Base-by-base conservation (phyloP, 2,329 filamentous ascomycete species). In the Cladosporium velox region DNA sequence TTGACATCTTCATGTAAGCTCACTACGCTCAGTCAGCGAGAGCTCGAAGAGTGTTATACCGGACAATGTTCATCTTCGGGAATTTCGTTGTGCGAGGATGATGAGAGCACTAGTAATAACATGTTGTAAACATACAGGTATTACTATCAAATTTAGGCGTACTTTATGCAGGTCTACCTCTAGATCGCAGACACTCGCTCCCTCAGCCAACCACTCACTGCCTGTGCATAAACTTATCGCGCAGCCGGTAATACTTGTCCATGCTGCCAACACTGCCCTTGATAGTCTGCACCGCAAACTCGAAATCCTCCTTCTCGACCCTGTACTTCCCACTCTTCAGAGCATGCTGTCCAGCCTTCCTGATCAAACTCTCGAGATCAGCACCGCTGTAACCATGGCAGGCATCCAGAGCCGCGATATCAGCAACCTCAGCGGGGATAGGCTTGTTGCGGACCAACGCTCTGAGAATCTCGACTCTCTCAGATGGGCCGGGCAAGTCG, bases 401-500 rank as follows among this genome's bases (percentile, higher is more conserved):
- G 12, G 88, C 81, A 10, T 74, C 67, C 66, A 90, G 88, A 35
- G 86, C 82, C 0, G 91, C 94, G 4, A 97, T 83, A 3, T 79
- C 78, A 3, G 86, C 86, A 18, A 76, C 67, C 4, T 70, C 69
- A 5, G 67, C 59, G 1, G 85, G 81, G 10, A 87, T 78, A 1
- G 78, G 80, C 35, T 85, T 81, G 24, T 82, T 83, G 64, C 82
- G 82, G 34, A 88, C 79, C 66, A 90, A 75, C 2, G 93, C 92
- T 65, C 85, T 85, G 26, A 99, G 82, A 68, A 99, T 99, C 65
- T 96, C 92, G 0, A 91, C 91, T 15, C 95, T 86, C 76, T 97
- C 93, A 8, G 88, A 84, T 0, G 89, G 83, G 30, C 88, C 89
- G 0, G 95, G 95, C 0, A 98, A 81, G 73, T 95, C 93, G 47